Percentiles rank a stretch among this genome's conserved stretches.
phyloP scores from a whole-genome alignment of 2,329 filamentous ascomycete genomes.

The Trichoderma koningiopsis region DNA sequence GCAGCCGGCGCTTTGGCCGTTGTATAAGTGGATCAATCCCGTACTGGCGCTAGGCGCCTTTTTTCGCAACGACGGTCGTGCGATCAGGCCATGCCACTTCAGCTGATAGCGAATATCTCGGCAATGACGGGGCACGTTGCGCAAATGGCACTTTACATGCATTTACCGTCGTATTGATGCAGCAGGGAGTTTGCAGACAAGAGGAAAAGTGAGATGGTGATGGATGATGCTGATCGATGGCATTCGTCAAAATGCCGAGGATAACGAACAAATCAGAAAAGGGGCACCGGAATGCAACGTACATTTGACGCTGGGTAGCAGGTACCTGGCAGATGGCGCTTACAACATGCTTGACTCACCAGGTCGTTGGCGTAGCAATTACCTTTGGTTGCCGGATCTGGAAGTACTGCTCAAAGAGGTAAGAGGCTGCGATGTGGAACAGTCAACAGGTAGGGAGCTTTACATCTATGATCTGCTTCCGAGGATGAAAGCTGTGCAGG shows the following conservation, averaged over 20 bases:
- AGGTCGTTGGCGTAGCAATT: neutral
- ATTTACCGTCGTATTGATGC: neutral
- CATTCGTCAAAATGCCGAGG: neutral
- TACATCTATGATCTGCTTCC: neutral
- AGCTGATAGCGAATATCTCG: conserved; percentile 21
- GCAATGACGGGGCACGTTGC: neutral
- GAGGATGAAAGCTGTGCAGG: neutral
- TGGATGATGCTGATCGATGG: neutral
- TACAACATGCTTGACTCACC: neutral
- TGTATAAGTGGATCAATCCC: neutral
- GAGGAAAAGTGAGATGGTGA: neutral
- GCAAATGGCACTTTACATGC: neutral
- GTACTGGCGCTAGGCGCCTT: neutral
- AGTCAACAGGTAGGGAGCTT: neutral
- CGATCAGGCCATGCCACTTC: conserved; percentile 18
- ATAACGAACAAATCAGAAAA: neutral
- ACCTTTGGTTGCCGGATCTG: neutral
- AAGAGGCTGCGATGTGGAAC: neutral
- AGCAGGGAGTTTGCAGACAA: neutral
- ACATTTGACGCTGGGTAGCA: neutral
- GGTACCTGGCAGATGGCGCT: neutral
- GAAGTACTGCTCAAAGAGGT: neutral
- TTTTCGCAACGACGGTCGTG: neutral
- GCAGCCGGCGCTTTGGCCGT: neutral
- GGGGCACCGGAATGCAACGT: neutral